Percentiles rank a stretch among this genome's conserved stretches.
These are phyloP conservation scores for Linnemannia hyalina DNA, from an alignment of 192 early-diverging fungal genomes.

Conservation along the genomic window DNA sequence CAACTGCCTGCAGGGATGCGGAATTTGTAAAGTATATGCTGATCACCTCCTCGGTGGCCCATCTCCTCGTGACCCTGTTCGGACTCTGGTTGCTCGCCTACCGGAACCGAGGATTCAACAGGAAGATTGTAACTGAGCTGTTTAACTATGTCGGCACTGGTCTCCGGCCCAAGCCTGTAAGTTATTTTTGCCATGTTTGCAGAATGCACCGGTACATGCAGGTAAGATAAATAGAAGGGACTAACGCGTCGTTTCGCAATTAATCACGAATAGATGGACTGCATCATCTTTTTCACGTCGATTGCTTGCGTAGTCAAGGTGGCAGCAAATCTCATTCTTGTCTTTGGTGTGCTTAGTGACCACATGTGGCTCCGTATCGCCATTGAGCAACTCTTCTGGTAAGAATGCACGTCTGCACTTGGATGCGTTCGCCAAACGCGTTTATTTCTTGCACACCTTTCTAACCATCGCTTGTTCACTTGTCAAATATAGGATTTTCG, in stretches of 20 bases:
- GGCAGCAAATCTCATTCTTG: constrained; percentile 12
- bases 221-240: neutral
- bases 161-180: constrained; percentile 50
- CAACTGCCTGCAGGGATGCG: constrained; percentile 23
- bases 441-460: neutral
- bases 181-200: neutral
- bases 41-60: constrained; percentile 24
- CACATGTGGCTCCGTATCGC: constrained; percentile 33
- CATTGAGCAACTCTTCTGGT: constrained; percentile 49
- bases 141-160: constrained; percentile 48
- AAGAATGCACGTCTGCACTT: neutral
- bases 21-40: constrained; percentile 39
- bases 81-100: constrained; percentile 46
- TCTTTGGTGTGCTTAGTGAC: neutral
- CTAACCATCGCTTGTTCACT: neutral
- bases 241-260: neutral
- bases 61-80: constrained; percentile 19
- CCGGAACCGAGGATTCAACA: constrained; percentile 46
- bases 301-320: constrained; percentile 37
- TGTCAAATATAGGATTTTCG: constrained; percentile 12
- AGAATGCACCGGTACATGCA: too few species aligned
- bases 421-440: neutral
- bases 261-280: constrained; percentile 37
- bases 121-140: constrained; percentile 38
- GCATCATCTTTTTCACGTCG: constrained; percentile 34